Evolutionary conservation across 208 protist genomes (phyloP), one percentile per base, ranked within the genome.

Genomic region (Leishmania tarentolae): DNA sequence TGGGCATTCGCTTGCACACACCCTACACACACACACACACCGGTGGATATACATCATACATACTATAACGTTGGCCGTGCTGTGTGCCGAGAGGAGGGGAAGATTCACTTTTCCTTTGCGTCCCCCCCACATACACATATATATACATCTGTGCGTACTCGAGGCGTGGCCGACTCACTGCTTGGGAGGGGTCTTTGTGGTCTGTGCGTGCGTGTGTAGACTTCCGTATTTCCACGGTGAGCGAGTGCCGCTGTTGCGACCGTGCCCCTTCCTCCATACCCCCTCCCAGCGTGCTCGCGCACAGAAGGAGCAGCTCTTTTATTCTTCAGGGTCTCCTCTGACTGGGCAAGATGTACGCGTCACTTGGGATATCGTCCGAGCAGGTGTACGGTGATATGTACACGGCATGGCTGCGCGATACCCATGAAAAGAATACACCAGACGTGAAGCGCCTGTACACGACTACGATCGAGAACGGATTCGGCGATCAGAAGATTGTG

Each of bases 381-480:
- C 92, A 98, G 86, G 86, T 97, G 68, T 95, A 93, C 79, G 89
- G 91, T n/a, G 91, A 97, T 68, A 82, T 98, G 52, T 97, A 93
- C 89, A 69, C 88, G 50, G 86, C 92, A 13, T 98, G 95, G 94
- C 86, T 97, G 13, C 94, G 94, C 69, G 95, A 98, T 89, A 97
- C 94, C 0, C 90, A 92, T 66, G 94, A 98, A 82, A 95, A 95
- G 73, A 94, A 91, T 85, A 94, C 82, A 21, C 57, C 83, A 28
- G 93, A 98, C 46, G 88, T 92, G 0, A 86, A 85, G 68, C 91
- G 93, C 68, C 76, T 94, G 42, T 98, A 97, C 81, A 93, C 88
- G 11, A 91, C 93, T 42, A 83, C 96, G 75, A 87, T 97, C 59
- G 93, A 97, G 81, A 85, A 81, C 24, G 94, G 95, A 2, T 93